A percentile compares a stretch with the other conserved stretches of the same genome.
Conservation (phyloP, 306 rosid genomes). For the Vigna angularis region DNA sequence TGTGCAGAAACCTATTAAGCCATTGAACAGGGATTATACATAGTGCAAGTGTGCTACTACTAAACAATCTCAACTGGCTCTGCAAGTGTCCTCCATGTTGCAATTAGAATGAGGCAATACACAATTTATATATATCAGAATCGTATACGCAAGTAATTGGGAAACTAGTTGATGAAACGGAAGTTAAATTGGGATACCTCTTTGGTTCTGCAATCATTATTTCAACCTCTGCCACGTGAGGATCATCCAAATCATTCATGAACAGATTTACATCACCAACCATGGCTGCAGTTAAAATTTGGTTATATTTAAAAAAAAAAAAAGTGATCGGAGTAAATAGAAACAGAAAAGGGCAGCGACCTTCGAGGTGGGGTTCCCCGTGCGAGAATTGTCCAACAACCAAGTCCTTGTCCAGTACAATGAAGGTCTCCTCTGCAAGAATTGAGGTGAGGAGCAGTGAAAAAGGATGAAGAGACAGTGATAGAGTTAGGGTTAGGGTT, state of each 20-base stretch:
- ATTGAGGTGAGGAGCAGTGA: not conserved
- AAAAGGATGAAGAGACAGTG: too few species aligned
- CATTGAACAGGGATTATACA: conserved; percentile 18
- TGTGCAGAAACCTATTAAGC: not conserved
- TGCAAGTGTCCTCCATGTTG: not conserved
- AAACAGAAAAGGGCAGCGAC: conserved; percentile 27
- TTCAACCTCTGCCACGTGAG: conserved; percentile 84
- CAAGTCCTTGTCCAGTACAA: conserved; percentile 75
- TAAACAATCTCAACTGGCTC: conserved; percentile 12
- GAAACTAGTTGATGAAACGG: conserved; percentile 32
- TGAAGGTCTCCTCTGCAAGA: conserved; percentile 80
- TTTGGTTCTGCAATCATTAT: conserved; percentile 91
- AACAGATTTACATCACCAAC: conserved; percentile 94
- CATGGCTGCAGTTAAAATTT: conserved; percentile 63
- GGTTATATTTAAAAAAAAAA: too few species aligned
- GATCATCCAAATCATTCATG: conserved; percentile 80
- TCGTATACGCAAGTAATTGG: not conserved
- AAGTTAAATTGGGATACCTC: conserved; percentile 59
- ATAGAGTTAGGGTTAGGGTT: conserved; percentile 30
- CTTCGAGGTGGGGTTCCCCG: conserved; percentile 79
- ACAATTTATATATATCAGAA: too few species aligned
- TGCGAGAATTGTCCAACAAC: conserved; percentile 68
- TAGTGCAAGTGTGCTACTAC: conserved; percentile 1
- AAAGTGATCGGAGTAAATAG: not conserved
- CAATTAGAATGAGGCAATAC: too few species aligned